These are phyloP conservation scores for Fusarium lyarnte DNA, from an alignment of 2,329 filamentous ascomycete genomes.

Conservation along the genomic window DNA sequence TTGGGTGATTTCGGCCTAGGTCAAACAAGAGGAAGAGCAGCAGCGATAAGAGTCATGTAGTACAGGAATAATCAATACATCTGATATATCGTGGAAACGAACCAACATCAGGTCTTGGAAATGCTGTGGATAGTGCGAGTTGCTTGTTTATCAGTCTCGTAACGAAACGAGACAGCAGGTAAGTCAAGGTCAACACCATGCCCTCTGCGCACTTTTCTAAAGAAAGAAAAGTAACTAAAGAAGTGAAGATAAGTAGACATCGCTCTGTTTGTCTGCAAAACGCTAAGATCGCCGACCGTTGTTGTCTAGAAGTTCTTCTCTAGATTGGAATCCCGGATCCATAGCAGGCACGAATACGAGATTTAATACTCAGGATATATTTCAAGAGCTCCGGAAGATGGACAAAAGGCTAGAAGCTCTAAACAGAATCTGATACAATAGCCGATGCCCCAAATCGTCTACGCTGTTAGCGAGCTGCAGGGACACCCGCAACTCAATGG, in stretches of 20 bases:
- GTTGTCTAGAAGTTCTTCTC: too few species aligned
- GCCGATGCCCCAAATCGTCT: background rate
- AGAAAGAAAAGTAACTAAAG: rapidly evolving
- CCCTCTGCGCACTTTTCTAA: rapidly evolving
- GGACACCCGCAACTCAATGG: background rate
- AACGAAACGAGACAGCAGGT: rapidly evolving
- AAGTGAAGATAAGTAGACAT: rapidly evolving
- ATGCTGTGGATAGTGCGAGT: background rate
- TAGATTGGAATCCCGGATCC: background rate
- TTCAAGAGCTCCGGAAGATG: background rate
- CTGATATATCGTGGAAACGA: rapidly evolving
- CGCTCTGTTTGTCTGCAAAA: rapidly evolving
- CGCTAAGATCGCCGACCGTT: too few species aligned
- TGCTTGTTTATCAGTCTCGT: background rate
- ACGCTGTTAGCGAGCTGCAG: background rate
- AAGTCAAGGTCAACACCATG: too few species aligned
- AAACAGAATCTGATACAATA: background rate
- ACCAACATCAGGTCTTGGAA: background rate
- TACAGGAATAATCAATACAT: too few species aligned
- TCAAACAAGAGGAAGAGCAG: background rate
- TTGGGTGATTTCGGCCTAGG: rapidly evolving
- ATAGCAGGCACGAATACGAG: background rate
- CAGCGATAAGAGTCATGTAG: too few species aligned
- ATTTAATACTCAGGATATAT: background rate
- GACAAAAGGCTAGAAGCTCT: background rate